These are phyloP conservation scores for Passalora sequoiae DNA, from an alignment of 2,329 filamentous ascomycete species.

Conservation along the genomic window DNA sequence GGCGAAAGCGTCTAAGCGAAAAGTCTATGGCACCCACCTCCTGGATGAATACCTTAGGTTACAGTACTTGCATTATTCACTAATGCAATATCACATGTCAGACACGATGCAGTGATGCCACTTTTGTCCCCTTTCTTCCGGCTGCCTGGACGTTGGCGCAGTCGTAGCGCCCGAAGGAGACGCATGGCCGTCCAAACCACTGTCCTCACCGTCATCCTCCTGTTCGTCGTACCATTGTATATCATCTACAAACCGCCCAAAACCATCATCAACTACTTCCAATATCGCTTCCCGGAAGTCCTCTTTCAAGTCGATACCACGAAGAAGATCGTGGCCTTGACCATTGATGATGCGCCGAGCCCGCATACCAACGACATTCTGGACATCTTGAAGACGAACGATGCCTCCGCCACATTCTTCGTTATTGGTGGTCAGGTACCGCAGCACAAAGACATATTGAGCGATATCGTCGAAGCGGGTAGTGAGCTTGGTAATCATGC, in stretches of 20 bases:
- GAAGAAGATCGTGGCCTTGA: constrained; percentile 69
- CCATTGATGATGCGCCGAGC: constrained; percentile 81
- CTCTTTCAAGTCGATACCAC: constrained; percentile 63
- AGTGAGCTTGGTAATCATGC: constrained; percentile 74
- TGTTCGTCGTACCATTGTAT: constrained; percentile 51
- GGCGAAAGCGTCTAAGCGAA: no score
- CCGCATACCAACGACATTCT: constrained; percentile 66
- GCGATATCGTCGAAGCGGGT: constrained; percentile 50
- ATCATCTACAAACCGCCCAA: constrained; percentile 74
- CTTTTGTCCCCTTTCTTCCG: constrained; percentile 31
- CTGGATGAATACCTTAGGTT: not conserved
- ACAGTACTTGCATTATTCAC: no score
- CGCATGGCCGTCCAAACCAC: constrained; percentile 30
- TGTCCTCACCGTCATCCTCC: constrained; percentile 22
- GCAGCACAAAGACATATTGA: constrained; percentile 47
- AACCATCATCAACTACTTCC: constrained; percentile 65
- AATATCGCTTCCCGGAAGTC: constrained; percentile 68
- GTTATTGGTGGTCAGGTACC: constrained; percentile 74
- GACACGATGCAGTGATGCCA: constrained; percentile 29
- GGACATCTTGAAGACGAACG: constrained; percentile 57
- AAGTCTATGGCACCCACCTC: no score
- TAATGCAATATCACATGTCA: no score
- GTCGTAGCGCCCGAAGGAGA: constrained; percentile 27
- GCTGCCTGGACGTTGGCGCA: constrained; percentile 31
- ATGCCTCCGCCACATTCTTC: constrained; percentile 78